These are phyloP conservation scores for Lachnellula arida DNA, from an alignment of 2,329 filamentous ascomycete genomes.

Conservation along the genomic window DNA sequence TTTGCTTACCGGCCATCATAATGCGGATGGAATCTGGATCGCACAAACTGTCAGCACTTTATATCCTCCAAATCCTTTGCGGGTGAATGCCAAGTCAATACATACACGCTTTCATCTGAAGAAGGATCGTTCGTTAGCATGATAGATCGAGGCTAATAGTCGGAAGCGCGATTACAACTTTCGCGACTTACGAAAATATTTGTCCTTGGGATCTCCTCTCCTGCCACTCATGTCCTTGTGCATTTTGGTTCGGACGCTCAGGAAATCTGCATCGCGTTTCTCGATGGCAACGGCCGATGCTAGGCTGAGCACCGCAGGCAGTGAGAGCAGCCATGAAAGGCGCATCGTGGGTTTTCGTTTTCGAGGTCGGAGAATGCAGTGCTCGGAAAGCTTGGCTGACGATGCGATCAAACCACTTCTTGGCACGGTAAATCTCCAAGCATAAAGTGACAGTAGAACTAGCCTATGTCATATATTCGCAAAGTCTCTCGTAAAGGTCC, in stretches of 20 bases:
- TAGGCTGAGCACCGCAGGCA: conserved; percentile 20
- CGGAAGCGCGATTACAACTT: neutral
- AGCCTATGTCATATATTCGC: too few relatives aligned
- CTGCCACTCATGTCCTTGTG: conserved; percentile 31
- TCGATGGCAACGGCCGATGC: conserved; percentile 25
- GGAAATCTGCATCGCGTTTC: conserved; percentile 30
- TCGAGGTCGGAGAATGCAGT: neutral
- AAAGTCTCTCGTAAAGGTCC: neutral
- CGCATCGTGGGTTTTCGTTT: conserved; percentile 21
- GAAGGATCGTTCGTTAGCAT: conserved; percentile 11
- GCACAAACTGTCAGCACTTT: conserved; percentile 11
- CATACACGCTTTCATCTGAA: conserved; percentile 30
- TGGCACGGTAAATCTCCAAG: neutral
- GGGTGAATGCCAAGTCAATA: neutral
- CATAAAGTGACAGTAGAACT: neutral
- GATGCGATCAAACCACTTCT: neutral
- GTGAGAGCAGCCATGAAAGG: conserved; percentile 23
- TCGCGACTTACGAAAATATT: conserved; percentile 36
- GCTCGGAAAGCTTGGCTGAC: neutral
- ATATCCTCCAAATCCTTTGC: neutral
- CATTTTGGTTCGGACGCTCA: conserved; percentile 26
- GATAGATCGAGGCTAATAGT: neutral
- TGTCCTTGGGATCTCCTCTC: conserved; percentile 28
- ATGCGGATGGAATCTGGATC: conserved; percentile 34
- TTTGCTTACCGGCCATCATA: conserved; percentile 35